Conservation (phyloP, 495 filamentous ascomycete genomes). For the Aspergillus cavernicola region DNA sequence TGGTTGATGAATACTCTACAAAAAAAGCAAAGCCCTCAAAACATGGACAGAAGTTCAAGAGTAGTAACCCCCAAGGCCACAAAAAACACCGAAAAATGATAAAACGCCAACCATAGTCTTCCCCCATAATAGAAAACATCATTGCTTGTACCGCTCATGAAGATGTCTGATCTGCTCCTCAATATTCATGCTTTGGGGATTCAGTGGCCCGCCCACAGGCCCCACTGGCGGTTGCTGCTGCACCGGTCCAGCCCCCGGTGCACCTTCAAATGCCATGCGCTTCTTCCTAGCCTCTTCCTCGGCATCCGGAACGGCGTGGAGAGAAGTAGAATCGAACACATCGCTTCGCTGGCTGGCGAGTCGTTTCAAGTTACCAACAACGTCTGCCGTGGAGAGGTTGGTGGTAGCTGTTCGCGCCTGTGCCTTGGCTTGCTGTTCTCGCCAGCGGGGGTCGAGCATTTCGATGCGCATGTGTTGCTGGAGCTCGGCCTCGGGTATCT, state of each 20-base stretch:
- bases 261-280: conserved; percentile 55
- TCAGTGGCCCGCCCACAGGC: conserved; percentile 26
- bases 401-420: conserved; percentile 81
- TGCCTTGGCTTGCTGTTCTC: conserved; percentile 86
- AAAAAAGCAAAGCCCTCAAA: not conserved
- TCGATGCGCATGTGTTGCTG: conserved; percentile 96
- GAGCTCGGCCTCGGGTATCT: conserved; percentile 79
- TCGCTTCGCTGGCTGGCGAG: conserved; percentile 88
- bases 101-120: conserved; percentile 8
- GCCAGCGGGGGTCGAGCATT: conserved; percentile 92
- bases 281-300: conserved; percentile 78
- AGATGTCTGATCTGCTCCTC: conserved; percentile 50
- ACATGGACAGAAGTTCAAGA: not conserved
- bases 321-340: conserved; percentile 66
- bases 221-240: conserved; percentile 23
- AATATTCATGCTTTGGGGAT: conserved; percentile 44
- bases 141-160: conserved; percentile 33
- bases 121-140: conserved; percentile 1
- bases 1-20: not conserved
- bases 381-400: conserved; percentile 81
- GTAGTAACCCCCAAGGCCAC: not conserved
- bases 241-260: conserved; percentile 22
- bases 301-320: conserved; percentile 26
- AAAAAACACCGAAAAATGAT: not conserved
- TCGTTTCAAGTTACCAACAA: conserved; percentile 94